Percentiles rank a stretch among this genome's conserved stretches.
phyloP scores from a whole-genome alignment of 2,329 filamentous ascomycete genomes.

The Ceratocystis harringtonii region DNA sequence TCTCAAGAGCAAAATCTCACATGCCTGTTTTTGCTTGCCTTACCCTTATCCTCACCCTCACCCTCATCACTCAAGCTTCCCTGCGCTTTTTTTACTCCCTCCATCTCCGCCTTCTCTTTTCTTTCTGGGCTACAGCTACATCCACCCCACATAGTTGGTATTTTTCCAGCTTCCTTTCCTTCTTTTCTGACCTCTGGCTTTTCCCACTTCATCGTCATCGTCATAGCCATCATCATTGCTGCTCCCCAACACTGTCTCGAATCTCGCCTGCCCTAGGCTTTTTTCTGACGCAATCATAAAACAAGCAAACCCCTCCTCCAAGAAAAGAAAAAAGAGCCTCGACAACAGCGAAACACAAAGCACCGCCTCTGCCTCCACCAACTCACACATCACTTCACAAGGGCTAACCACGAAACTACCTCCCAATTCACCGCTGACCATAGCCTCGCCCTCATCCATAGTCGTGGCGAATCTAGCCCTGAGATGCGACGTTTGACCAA shows the following conservation, averaged over 20 bases:
- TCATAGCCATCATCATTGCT: neutral
- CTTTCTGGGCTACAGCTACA: neutral
- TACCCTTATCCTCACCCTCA: neutral
- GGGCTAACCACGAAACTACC: neutral
- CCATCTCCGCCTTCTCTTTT: neutral
- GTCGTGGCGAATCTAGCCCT: slow-evolving; percentile 11
- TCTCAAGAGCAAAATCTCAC: neutral
- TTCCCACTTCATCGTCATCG: neutral
- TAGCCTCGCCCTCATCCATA: slow-evolving; percentile 1
- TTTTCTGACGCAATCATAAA: no score
- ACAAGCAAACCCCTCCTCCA: neutral
- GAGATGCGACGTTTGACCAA: slow-evolving; percentile 16
- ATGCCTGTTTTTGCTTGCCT: neutral
- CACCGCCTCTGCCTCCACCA: neutral
- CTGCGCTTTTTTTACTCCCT: neutral
- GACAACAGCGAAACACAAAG: neutral
- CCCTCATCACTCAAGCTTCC: neutral
- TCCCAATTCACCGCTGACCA: neutral
- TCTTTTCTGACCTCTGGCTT: neutral
- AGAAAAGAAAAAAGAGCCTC: neutral
- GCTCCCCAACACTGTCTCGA: neutral
- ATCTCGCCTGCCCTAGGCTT: neutral
- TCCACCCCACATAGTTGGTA: slow-evolving; percentile 5
- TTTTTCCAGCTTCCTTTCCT: neutral
- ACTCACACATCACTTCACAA: neutral